These are phyloP conservation scores for Knoxia roxburghii DNA, from an alignment of 257 asterid genomes.

Conservation along the genomic window DNA sequence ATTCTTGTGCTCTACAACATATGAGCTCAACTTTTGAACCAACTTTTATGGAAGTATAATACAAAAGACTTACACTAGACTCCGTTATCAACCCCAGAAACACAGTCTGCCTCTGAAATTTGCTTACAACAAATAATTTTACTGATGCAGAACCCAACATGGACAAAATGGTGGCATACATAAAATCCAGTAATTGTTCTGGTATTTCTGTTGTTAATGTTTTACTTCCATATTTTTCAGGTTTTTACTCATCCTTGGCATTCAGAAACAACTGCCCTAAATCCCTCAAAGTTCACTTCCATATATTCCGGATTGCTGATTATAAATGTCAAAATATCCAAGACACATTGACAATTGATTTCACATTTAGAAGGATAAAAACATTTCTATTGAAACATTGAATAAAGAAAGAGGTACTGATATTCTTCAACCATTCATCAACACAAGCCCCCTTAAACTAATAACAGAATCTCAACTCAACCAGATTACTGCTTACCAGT, in stretches of 20 bases:
- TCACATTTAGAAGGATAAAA: background rate
- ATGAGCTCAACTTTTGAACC: background rate
- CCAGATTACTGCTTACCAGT: background rate
- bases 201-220: background rate
- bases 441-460: background rate
- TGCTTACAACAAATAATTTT: background rate
- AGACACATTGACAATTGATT: background rate
- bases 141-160: background rate
- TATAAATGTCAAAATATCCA: background rate
- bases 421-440: background rate
- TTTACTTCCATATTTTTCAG: too few species aligned
- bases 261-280: too few species aligned
- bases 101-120: background rate
- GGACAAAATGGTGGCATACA: background rate
- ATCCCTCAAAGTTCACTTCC: too few species aligned
- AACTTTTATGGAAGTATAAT: background rate
- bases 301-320: background rate
- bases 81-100: background rate
- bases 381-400: background rate
- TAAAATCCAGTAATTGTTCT: background rate
- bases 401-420: background rate
- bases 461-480: background rate
- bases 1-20: background rate
- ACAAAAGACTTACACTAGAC: too few species aligned
- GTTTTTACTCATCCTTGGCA: too few species aligned